A percentile compares a stretch with the other conserved stretches of the same genome.
Evolutionary conservation across 2,329 filamentous ascomycete genomes (phyloP).

Genomic region (Dactylonectria macrodidyma): DNA sequence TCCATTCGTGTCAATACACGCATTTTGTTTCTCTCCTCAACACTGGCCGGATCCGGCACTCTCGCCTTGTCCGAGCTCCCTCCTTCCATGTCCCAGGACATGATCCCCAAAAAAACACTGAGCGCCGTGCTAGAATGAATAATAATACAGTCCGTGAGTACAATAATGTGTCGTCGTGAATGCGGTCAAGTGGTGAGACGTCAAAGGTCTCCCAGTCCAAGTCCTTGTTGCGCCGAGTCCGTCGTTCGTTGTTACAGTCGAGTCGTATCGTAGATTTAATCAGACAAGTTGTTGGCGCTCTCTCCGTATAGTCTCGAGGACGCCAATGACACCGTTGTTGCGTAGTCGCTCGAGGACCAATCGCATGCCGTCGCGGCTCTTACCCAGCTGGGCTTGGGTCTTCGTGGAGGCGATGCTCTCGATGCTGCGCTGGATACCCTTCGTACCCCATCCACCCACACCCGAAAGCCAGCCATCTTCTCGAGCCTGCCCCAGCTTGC

Average conservation of each 20-base stretch:
- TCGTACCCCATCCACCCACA: conserved; percentile 73
- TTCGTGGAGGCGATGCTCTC: conserved; percentile 84
- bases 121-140: conserved; percentile 55
- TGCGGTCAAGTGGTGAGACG: conserved; percentile 26
- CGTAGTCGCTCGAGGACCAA: conserved; percentile 81
- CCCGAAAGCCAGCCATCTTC: conserved; percentile 67
- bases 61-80: conserved; percentile 25
- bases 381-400: conserved; percentile 83
- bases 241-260: conserved; percentile 46
- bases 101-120: conserved; percentile 46
- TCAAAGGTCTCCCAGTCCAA: conserved; percentile 23
- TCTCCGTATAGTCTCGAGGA: conserved; percentile 68
- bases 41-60: conserved; percentile 30
- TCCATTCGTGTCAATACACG: conserved; percentile 44
- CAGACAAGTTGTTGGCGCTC: conserved; percentile 56
- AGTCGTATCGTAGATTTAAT: conserved; percentile 36
- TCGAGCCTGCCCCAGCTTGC: conserved; percentile 64
- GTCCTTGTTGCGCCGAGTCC: conserved; percentile 39
- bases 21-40: conserved; percentile 34
- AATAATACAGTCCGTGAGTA: conserved; percentile 52
- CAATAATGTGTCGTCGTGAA: conserved; percentile 32
- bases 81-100: conserved; percentile 32
- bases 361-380: conserved; percentile 87
- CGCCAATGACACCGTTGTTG: conserved; percentile 71
- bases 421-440: conserved; percentile 83